Conservation (phyloP, 2,329 filamentous ascomycete species). For the Nectriaceae sp. region DNA sequence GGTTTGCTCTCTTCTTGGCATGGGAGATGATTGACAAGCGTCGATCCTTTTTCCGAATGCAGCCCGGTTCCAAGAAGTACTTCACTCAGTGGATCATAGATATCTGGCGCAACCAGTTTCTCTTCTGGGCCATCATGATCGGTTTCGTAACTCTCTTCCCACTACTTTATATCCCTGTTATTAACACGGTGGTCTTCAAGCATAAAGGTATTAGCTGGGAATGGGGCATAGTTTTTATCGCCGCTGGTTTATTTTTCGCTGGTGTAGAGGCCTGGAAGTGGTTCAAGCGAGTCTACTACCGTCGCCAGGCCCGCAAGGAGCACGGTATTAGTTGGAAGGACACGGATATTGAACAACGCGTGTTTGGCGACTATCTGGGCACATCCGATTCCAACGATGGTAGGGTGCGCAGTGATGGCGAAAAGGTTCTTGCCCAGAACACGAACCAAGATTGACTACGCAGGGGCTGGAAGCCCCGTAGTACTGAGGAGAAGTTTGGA, state of each 20-base stretch:
- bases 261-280: slow-evolving; percentile 63
- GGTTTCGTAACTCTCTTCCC: slow-evolving; percentile 53
- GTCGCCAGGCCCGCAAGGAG: too few species aligned
- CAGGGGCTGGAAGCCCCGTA: too few species aligned
- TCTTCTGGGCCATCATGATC: slow-evolving; percentile 63
- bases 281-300: slow-evolving; percentile 50
- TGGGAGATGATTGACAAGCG: slow-evolving; percentile 79
- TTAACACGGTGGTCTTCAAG: slow-evolving; percentile 61
- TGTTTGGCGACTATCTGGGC: too few species aligned
- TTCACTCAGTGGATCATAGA: slow-evolving; percentile 68
- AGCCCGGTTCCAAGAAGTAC: slow-evolving; percentile 60
- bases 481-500: too few species aligned
- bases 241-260: slow-evolving; percentile 55
- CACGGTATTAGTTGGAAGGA: too few species aligned
- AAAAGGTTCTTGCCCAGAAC: too few species aligned
- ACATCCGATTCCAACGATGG: too few species aligned
- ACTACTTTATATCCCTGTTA: slow-evolving; percentile 59
- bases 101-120: slow-evolving; percentile 72
- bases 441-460: too few species aligned
- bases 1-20: slow-evolving; percentile 75
- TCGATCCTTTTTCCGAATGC: slow-evolving; percentile 74
- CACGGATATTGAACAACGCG: too few species aligned
- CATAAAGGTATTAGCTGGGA: slow-evolving; percentile 64
- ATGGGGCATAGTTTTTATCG: slow-evolving; percentile 61
- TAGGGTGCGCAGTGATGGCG: too few species aligned